Percentiles rank a stretch among this genome's conserved stretches.
phyloP scores from a whole-genome alignment of 2,329 filamentous ascomycete species.

The Apiospora sp. region DNA sequence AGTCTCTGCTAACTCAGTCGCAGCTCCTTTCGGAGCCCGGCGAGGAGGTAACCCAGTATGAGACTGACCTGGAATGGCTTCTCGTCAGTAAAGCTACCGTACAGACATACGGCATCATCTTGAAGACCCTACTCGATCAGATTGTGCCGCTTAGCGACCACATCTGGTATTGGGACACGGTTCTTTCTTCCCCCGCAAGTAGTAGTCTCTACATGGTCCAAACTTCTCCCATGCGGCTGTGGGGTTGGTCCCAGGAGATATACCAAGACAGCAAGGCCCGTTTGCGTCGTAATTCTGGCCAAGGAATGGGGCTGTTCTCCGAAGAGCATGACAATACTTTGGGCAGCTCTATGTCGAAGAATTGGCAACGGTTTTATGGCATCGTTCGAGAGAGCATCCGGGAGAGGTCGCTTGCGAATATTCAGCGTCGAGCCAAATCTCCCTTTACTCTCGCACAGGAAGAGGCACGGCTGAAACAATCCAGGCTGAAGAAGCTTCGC shows the following conservation, averaged over 20 bases:
- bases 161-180: conserved; percentile 94
- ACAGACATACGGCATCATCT: conserved; percentile 85
- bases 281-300: conserved; percentile 39
- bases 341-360: conserved; percentile 52
- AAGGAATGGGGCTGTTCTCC: conserved; percentile 42
- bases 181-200: conserved; percentile 79
- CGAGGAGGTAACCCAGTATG: conserved; percentile 59
- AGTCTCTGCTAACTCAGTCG: conserved; percentile 68
- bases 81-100: conserved; percentile 89
- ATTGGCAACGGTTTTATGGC: conserved; percentile 78
- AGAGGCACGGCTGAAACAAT: conserved; percentile 79
- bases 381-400: conserved; percentile 79
- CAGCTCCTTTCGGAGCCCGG: conserved; percentile 53
- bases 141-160: conserved; percentile 86
- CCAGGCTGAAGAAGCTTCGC: conserved; percentile 73
- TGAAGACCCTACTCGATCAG: conserved; percentile 81
- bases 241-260: conserved; percentile 74
- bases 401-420: conserved; percentile 74
- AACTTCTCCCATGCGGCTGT: conserved; percentile 80
- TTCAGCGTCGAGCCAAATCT: conserved; percentile 76
- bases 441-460: conserved; percentile 79
- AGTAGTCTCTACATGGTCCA: conserved; percentile 87
- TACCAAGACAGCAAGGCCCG: conserved; percentile 66
- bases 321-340: conserved; percentile 29
- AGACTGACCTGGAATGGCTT: conserved; percentile 88